Percentiles rank a stretch among this genome's conserved stretches.
phyloP scores from a whole-genome alignment of 352 stramenopile species.

The Phytophthora foliorum region DNA sequence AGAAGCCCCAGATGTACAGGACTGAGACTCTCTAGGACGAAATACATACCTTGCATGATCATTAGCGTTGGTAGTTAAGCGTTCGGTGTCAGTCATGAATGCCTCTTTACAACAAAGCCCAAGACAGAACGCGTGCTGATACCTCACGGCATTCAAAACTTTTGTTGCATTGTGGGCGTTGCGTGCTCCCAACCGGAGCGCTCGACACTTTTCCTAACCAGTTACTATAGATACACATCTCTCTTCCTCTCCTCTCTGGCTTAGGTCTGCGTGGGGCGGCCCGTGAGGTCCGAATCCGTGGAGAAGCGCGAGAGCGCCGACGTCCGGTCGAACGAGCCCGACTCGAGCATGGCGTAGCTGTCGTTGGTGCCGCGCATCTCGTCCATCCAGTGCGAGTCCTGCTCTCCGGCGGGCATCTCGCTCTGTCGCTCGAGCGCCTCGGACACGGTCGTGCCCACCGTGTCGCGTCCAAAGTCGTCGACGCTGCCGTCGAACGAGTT shows the following conservation, averaged over 20 bases:
- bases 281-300: conserved; percentile 68
- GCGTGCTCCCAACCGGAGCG: conserved; percentile 10
- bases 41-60: conserved; percentile 42
- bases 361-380: conserved; percentile 86
- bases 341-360: conserved; percentile 88
- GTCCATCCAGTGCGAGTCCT: conserved; percentile 78
- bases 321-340: conserved; percentile 72
- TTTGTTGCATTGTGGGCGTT: conserved; percentile 27
- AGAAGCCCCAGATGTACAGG: conserved; percentile 24
- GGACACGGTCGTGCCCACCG: conserved; percentile 40
- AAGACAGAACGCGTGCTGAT: neutral
- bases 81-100: neutral
- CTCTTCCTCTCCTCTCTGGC: conserved; percentile 23
- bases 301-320: conserved; percentile 83
- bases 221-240: conserved; percentile 57
- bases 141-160: conserved; percentile 36
- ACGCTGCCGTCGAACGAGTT: conserved; percentile 63
- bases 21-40: conserved; percentile 22
- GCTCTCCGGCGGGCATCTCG: conserved; percentile 31
- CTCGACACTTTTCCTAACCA: conserved; percentile 35
- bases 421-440: conserved; percentile 39
- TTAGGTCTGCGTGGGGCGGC: conserved; percentile 45
- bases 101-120: no score
- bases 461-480: conserved; percentile 50
- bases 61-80: neutral